Evolutionary conservation across 331 rosid species (phyloP), one percentile per base, ranked within the genome.

Genomic region (Acacia pycnantha): DNA sequence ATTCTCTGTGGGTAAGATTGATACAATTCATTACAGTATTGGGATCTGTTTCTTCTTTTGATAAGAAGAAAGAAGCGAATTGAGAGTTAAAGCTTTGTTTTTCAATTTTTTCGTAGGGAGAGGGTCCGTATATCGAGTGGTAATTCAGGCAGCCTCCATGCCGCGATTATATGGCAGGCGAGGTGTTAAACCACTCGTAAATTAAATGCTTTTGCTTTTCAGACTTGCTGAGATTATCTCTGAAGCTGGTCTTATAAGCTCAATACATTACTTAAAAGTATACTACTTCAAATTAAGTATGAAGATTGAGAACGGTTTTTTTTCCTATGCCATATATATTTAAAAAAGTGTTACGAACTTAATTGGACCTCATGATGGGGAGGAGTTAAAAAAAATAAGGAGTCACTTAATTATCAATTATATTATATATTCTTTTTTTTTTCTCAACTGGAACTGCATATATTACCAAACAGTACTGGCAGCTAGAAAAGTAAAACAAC

Each of bases 211-310:
- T 89, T 85, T 86, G 93, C 97, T 90, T 92, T 92, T 92, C 97
- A 92, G 93, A 92, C 67, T 88, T 89, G 92, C 93, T 90, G 97
- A 90, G 91, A 86, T 82, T 71, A 0, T 79, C 92, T 83, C 74
- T 93, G 98, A 92, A 88, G 97, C 94, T 89, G 82, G 94, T 91
- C 97, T 92, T 90, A 93, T 94, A 92, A 87, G 97, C 94, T 31
- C 33, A 31, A 31, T 31, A 2, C 3, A 3, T 31, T 29, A 29
- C 31, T 29, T 2, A 31, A 0, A 31, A 31, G 33, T 31, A 31
- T 4, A 2, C 33, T 31, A 29, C 31, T 29, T 29, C 2, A 2
- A 29, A 29, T 29, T 29, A 29, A 2, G 31, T 31, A 3, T 31
- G 33, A 31, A 2, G 33, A 31, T 31, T 31, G 33, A 31, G 33